Evolutionary conservation across 805 yeast genomes (phyloP), one percentile per base, ranked within the genome.

Genomic region (Isabelozyma gotoi): DNA sequence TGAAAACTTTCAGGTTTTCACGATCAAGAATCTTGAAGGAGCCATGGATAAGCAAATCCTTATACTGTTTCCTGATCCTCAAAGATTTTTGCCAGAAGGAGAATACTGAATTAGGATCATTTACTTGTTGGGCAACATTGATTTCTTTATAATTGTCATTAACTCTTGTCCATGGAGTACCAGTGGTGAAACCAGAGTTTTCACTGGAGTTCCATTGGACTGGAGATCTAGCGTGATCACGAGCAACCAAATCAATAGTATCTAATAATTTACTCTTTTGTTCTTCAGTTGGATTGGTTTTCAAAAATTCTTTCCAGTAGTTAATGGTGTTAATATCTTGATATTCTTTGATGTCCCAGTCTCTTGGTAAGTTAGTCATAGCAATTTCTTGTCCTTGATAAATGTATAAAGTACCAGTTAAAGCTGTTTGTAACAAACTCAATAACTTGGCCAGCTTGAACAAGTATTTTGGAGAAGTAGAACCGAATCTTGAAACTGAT

Each of bases 371-470:
- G 52, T 77, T 77, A 44, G 67, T 65, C 71, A 69, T 71, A 20
- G 79, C 82, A 43, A 77, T 59, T 47, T 77, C 82, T 52, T 77
- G 82, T 36, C 81, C 82, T 54, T 77, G 81, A 60, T 76, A 77
- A 27, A 77, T 58, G 59, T 65, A 77, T 38, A 75, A 55, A 11
- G 81, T 74, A 39, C 82, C 81, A 16, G 76, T 67, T 50, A 74
- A 62, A 10, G 77, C 52, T 14, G 64, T 45, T 41, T 68, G 64
- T 56, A 76, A 55, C 36, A 71, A 46, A n/a, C 77, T 63, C 47
- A 77, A 51, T 58, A 76, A 53, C 58, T 77, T 77, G 19, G 75
- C 77, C 20, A 75, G 64, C 38, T 56, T 50, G 39, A 49, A 58
- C 36, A 71, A 56, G 46, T 43, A 55, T 33, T 55, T 55, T 32